Conservation (phyloP, 2,329 filamentous ascomycete genomes). For the Simplicillium sp. region DNA sequence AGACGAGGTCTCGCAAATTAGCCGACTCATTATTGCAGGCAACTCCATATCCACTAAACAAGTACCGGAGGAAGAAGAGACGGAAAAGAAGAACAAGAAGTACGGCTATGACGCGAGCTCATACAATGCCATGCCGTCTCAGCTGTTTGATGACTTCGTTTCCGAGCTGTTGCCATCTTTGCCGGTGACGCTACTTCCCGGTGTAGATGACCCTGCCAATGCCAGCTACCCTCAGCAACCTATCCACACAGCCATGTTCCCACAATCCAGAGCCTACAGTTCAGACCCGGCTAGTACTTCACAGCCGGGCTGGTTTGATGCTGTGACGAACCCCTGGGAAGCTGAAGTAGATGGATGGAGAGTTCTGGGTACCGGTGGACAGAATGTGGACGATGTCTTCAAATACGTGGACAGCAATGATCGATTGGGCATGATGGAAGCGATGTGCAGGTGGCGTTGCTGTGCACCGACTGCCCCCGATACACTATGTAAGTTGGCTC, state of each 20-base stretch:
- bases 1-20: conserved; percentile 55
- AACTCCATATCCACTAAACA: conserved; percentile 71
- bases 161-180: conserved; percentile 73
- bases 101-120: conserved; percentile 87
- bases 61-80: conserved; percentile 27
- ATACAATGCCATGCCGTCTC: conserved; percentile 81
- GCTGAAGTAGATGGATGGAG: conserved; percentile 86
- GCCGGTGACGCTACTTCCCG: conserved; percentile 82
- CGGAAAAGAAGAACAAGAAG: conserved; percentile 53
- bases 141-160: conserved; percentile 76
- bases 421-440: conserved; percentile 83
- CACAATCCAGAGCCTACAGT: conserved; percentile 60
- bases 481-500: conserved; percentile 65
- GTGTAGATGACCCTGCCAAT: conserved; percentile 78
- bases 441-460: conserved; percentile 85
- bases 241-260: conserved; percentile 88
- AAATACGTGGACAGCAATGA: conserved; percentile 79
- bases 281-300: conserved; percentile 26
- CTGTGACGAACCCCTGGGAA: conserved; percentile 88
- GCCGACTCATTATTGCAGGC: conserved; percentile 80
- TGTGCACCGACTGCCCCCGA: conserved; percentile 91
- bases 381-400: conserved; percentile 88
- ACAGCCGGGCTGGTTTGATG: conserved; percentile 69
- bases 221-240: conserved; percentile 85
- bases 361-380: conserved; percentile 76